Evolutionary conservation across 1,284 basidiomycete species (phyloP).

Genomic region (Microbotryum saponariae): DNA sequence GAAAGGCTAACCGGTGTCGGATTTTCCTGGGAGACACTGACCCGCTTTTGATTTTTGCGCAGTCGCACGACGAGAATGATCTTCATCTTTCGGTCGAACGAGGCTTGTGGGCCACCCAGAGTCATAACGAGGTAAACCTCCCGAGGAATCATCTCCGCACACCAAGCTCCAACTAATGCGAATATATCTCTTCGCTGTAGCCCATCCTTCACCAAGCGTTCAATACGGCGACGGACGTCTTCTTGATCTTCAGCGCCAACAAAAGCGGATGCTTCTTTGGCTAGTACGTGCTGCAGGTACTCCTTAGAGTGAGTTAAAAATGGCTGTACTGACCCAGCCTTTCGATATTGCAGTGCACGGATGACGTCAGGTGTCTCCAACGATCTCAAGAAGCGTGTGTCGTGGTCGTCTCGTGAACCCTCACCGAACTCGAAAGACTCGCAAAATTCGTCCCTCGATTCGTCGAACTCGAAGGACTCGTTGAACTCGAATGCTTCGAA

Average conservation of each 20-base stretch:
- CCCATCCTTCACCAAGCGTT: slow-evolving; percentile 67
- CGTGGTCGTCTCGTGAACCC: background rate
- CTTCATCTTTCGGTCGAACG: slow-evolving; percentile 74
- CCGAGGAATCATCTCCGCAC: background rate
- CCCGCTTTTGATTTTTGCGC: background rate
- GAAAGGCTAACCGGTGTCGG: no score
- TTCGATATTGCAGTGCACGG: background rate
- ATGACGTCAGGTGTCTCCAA: background rate
- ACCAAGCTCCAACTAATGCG: background rate
- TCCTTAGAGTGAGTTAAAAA: background rate
- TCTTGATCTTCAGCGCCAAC: slow-evolving; percentile 84
- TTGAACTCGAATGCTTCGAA: no score
- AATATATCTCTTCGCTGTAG: slow-evolving; percentile 9
- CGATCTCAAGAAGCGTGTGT: background rate
- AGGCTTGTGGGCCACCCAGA: slow-evolving; percentile 84
- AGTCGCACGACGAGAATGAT: slow-evolving; percentile 54
- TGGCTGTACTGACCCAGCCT: background rate
- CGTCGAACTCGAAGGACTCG: background rate
- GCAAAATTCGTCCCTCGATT: background rate
- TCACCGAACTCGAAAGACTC: slow-evolving; percentile 2
- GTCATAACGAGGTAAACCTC: slow-evolving; percentile 70
- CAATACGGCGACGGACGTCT: slow-evolving; percentile 76
- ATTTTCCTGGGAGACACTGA: no score
- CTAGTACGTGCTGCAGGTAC: background rate
- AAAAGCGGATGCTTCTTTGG: slow-evolving; percentile 55